Base-by-base conservation (phyloP, 139 green algal genomes). In the Picochlorum sp. region DNA sequence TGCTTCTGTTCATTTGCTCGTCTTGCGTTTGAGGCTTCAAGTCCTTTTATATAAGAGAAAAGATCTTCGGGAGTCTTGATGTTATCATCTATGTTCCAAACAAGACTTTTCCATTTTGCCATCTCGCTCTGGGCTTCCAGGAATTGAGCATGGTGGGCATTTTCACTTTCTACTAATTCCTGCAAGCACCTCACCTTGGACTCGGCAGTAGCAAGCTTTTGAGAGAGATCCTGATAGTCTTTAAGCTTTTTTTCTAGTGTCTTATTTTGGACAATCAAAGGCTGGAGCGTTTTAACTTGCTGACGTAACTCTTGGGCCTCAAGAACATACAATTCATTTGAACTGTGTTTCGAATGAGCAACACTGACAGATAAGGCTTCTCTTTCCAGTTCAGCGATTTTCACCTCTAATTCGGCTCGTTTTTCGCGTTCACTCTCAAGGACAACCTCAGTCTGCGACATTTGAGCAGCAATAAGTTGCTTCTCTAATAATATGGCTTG, bases 61-160 rank as follows among this genome's bases (percentile, higher is more conserved):
- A 75, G 43, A 24, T 73, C 64, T 45, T 75, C 64, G 14, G 68
- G 68, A 22, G 20, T 63, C n/a, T n/a, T n/a, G 24, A 33, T 28
- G 18, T 55, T 61, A 5, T 74, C 56, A 3, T 53, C 68, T 3
- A 52, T n/a, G 16, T 62, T 55, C 13, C 57, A 45, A 37, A 74
- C 24, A 31, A 73, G 62, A 7, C 52, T 9, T 25, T 28, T 63
- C 66, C 66, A 73, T 25, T 52, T 52, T 31, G 30, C 20, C 36
- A 73, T 25, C 39, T 73, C 45, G 33, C 57, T 30, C 50, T 68
- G 44, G 18, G 37, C 33, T 26, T 49, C 43, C 22, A 30, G 55
- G n/a, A 64, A 25, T 26, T 26, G 29, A 18, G 37, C 52, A 26
- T 73, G 51, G 36, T 47, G 12, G 33, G 35, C 36, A 13, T 41